Evolutionary conservation across 306 rosid genomes (phyloP).

Genomic region (Lablab purpureus): DNA sequence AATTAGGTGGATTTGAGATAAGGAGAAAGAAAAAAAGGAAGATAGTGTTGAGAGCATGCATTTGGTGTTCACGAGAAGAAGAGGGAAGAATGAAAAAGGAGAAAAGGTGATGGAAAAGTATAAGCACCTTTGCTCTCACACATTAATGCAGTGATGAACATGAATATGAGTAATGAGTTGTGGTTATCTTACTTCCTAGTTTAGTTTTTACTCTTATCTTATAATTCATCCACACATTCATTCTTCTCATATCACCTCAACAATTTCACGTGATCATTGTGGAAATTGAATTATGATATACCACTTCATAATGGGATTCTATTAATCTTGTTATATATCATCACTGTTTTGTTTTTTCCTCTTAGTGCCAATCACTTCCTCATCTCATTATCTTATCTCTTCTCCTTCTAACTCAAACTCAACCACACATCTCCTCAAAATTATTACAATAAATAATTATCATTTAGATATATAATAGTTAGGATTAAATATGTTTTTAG

Average conservation of each 20-base stretch:
- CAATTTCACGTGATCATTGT: background rate
- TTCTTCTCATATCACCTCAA: conserved; percentile 7
- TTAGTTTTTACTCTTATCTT: conserved; percentile 28
- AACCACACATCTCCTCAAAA: too few relatives aligned
- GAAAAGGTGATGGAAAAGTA: conserved; percentile 15
- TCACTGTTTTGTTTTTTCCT: too few relatives aligned
- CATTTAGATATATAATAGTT: too few relatives aligned
- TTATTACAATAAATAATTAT: too few relatives aligned
- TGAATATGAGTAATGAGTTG: too few relatives aligned
- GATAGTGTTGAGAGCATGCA: conserved; percentile 6
- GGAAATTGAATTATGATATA: background rate
- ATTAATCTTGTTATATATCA: background rate
- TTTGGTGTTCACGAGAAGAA: conserved; percentile 47
- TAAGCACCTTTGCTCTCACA: conserved; percentile 16
- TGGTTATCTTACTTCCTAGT: too few relatives aligned
- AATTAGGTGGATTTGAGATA: conserved; percentile 13
- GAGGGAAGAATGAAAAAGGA: conserved; percentile 20
- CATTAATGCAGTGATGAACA: conserved; percentile 15
- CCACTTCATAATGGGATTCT: background rate
- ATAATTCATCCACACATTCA: conserved; percentile 39
- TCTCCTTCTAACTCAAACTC: too few relatives aligned
- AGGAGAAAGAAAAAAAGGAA: conserved; percentile 23
- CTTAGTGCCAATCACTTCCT: too few relatives aligned
- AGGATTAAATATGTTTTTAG: too few relatives aligned
- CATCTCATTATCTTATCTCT: too few relatives aligned